Evolutionary conservation across 108 stramenopile genomes (phyloP), one percentile per base, ranked within the genome.

Genomic region (Epipyxis sp.): DNA sequence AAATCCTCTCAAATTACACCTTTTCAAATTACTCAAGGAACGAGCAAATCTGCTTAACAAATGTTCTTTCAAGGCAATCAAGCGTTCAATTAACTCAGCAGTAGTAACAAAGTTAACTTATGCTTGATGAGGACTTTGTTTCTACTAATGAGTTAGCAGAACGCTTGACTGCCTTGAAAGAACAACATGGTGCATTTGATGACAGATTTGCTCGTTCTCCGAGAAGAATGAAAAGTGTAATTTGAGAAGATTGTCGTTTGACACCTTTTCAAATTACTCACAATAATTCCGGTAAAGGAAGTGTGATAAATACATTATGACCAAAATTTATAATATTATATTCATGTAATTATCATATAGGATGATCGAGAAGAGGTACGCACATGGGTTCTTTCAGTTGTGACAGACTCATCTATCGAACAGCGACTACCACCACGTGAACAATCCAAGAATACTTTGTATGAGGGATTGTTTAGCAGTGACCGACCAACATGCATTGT

Each of bases 211-310:
- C 39, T 40, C 34, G 41, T 81, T 1, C 42, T 89, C 16, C n/a
- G n/a, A n/a, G n/a, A n/a, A n/a, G n/a, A n/a, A n/a, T n/a, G n/a
- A n/a, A n/a, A n/a, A n/a, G n/a, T n/a, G n/a, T n/a, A n/a, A n/a
- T n/a, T n/a, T n/a, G n/a, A n/a, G n/a, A 88, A 89, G 83, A 88
- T 88, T 76, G 42, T 80, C 41, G 79, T 89, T 0, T 87, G 88
- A 40, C 40, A 76, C 16, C 81, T 80, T 13, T 27, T 41, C 43
- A 40, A 72, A 13, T 42, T 85, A 30, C 85, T 82, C 44, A 74
- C 44, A 61, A 76, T 54, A 25, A 25, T 25, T 25, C 54, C 25
- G 54, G 25, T 25, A 57, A 25, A 25, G 54, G 25, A 25, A 25
- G 39, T 80, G 79, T 25, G 58, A 59, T 10, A 69, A 76, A 2